Evolutionary conservation across 805 yeast species (phyloP), one percentile per base, ranked within the genome.

Genomic region (Huiozyma sinensis): DNA sequence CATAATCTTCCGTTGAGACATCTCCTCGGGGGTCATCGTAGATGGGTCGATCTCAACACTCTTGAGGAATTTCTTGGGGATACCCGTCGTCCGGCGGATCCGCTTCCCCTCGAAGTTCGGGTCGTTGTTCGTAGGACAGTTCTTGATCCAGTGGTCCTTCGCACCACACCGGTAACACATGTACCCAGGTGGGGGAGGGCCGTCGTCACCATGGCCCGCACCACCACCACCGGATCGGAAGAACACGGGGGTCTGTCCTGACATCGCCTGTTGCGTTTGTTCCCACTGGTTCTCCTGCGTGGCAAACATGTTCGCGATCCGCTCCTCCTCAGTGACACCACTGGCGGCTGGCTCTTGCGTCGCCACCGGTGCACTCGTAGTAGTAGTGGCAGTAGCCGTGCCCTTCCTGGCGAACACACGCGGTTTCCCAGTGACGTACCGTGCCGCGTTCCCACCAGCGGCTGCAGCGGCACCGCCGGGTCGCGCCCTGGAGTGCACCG

Each of bases 81-180:
- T 92, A 80, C 99, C 99, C 0, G 97, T 92, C 0, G 97, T 89
- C 54, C 95, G 75, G 54, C 85, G 83, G 40, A 92, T 83, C 48
- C 94, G 73, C 57, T 85, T 86, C 13, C 95, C 95, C 58, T 90
- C 97, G 73, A 88, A 88, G 54, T 79, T 84, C 2, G 96, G 96
- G 64, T 90, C 97, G 38, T 77, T 79, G 56, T 85, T 83, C 3
- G 95, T 86, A 0, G 99, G 98, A 69, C 99, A 92, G 55, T 88
- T 86, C 58, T 83, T 84, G 47, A 92, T 90, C 88, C 95, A 90
- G 63, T 92, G 99, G 45, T 87, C 92, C 63, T 87, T 85, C 29
- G 84, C 86, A 41, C 97, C 97, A 68, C 99, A 92, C 58, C 96
- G 73, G 61, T 92, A 90, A 63, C 99, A 92, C 60, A 90, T 83